Base-by-base conservation (phyloP, 805 yeast species). In the Saturnispora sanitii region DNA sequence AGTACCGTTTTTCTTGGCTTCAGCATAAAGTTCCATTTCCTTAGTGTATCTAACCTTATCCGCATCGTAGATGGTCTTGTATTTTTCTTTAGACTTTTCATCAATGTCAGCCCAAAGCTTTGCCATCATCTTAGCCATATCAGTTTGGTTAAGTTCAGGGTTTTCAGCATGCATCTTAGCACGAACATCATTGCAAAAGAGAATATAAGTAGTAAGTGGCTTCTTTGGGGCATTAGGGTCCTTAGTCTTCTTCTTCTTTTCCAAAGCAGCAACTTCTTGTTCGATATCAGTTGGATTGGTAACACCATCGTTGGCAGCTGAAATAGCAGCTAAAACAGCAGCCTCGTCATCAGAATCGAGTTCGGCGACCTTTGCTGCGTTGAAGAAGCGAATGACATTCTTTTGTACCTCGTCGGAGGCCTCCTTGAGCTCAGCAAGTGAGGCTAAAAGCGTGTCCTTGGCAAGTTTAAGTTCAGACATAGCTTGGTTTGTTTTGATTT, bases 151-250 rank as follows among this genome's bases (percentile, higher is more conserved):
- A 48, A 82, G 68, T 9, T 84, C 75, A 13, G 81, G 73, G 55
- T 94, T 73, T 47, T 82, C 87, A 40, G 73, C 79, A 42, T 79
- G 75, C 47, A 88, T 70, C 29, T 70, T 65, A 46, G 80, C 82
- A 54, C 95, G 78, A 49, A 77, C 73, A 49, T 75, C 77, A 49
- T 82, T 79, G 40, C 85, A 77, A 62, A 77, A 90, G 32, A 78
- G 72, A 60, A 90, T 83, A 66, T 78, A 88, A 34, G 84, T 82
- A 18, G 96, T 87, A 55, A 85, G 68, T 13, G 98, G 97, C 55
- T 87, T 87, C 70, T 84, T 86, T 45, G 98, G 98, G 34, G 95
- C 96, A 54, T 83, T 80, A 39, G 96, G 96, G 62, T 90, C 97
- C 51, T 63, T 68, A 61, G 88, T 96, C 52, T 63, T 68, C 44